Evolutionary conservation across 78 protist genomes (phyloP).

Genomic region (Chrysochromulina tobinii): DNA sequence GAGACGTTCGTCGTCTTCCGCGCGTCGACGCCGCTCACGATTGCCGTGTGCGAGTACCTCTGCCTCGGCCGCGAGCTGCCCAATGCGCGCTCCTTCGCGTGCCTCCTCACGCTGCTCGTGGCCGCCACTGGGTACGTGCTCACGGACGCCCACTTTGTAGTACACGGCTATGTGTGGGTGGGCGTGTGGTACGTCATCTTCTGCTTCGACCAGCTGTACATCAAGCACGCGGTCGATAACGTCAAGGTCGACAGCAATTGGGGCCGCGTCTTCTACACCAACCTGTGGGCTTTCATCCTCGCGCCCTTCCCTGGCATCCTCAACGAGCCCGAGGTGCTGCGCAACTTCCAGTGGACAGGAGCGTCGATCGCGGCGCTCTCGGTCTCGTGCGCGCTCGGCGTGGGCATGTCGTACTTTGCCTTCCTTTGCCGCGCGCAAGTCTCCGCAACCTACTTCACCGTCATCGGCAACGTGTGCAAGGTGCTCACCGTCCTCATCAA

Average conservation of each 20-base stretch:
- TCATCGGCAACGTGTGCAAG: conserved; percentile 21
- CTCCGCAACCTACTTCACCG: conserved; percentile 15
- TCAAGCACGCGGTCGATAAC: not conserved
- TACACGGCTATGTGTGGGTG: not conserved
- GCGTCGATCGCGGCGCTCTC: not conserved
- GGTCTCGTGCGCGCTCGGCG: not conserved
- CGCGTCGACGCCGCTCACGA: not conserved
- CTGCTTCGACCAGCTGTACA: conserved; percentile 5
- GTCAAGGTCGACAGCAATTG: not conserved
- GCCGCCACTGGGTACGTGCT: not conserved
- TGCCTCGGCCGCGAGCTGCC: conserved; percentile 22
- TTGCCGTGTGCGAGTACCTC: not conserved
- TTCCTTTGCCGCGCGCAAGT: conserved; percentile 10
- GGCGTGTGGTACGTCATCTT: not conserved
- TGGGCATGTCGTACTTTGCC: conserved; percentile 11
- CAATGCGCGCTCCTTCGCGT: not conserved
- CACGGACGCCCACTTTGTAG: not conserved
- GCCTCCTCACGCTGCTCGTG: not conserved
- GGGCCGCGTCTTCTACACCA: conserved; percentile 27
- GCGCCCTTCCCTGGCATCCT: too few species aligned
- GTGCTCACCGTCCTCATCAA: not conserved
- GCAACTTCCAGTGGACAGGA: not conserved
- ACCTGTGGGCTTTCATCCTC: not conserved
- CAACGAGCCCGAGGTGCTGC: not conserved
- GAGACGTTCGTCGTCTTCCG: conserved; percentile 35